Evolutionary conservation across 495 filamentous ascomycete species (phyloP), one percentile per base, ranked within the genome.

Genomic region (Penicillium silybi): DNA sequence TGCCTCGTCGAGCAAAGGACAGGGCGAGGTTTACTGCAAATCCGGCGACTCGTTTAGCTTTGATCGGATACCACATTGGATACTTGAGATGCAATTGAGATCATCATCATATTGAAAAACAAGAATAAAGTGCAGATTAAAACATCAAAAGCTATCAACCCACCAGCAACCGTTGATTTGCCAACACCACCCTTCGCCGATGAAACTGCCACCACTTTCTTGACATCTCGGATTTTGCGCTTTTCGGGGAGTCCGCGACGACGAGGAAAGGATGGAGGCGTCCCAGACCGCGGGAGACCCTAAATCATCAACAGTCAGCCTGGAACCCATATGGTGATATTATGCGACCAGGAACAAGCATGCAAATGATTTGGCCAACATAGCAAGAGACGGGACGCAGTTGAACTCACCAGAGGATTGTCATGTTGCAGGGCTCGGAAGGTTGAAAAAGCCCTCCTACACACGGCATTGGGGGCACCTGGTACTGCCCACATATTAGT

Each of bases 141-240:
- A 10, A 27, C 0, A 43, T 34, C n/a, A 44, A n/a, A 0, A 26
- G 29, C 29, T 32, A 43, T 22, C 2, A 32, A 59, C 67, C 20
- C 41, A 89, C 87, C 87, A 6, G 93, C 87, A 26, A 99, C 85
- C 15, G 93, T 99, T 40, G 87, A 92, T 64, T 99, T 99, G 1
- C 93, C 93, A 1, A 99, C 93, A 32, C 93, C 93, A 9, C 93
- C 93, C 60, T 99, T 99, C 6, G 95, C 93, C 0, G 91, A 96
- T 32, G 89, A 95, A 16, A 99, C 87, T 26, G 89, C 92, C 49
- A 99, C 79, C 16, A 96, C 82, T 61, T 97, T 93, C 59, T 80
- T 78, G 42, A 97, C 92, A 64, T 87, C 81, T 16, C 79, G 80
- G 55, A 99, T 92, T 62, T 77, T 79, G 46, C 89, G 83, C 58